Evolutionary conservation across 805 yeast species (phyloP).

Genomic region (Myxozyma mucilagina): DNA sequence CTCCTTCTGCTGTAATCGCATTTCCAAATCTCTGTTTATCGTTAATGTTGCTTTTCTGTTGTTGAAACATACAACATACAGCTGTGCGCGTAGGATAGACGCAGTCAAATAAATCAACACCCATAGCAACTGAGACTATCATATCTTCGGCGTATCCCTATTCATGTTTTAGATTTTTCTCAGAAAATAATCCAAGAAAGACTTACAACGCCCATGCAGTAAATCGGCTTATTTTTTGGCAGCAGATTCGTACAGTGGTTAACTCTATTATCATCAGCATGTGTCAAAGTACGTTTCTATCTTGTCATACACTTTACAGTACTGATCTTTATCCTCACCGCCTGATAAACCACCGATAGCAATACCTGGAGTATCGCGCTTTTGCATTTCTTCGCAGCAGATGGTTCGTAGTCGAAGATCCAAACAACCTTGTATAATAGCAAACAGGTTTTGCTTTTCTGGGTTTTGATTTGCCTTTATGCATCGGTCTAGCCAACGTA

Average conservation of each 20-base stretch:
- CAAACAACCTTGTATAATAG: constrained; percentile 51
- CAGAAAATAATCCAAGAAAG: too few relatives aligned
- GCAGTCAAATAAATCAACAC: constrained; percentile 51
- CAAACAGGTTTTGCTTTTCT: constrained; percentile 46
- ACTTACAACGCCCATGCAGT: constrained; percentile 47
- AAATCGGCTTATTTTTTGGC: constrained; percentile 47
- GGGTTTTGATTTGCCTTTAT: constrained; percentile 48
- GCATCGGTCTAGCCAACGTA: constrained; percentile 50
- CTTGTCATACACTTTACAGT: constrained; percentile 40
- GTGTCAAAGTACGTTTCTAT: too few relatives aligned
- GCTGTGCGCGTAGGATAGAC: constrained; percentile 49
- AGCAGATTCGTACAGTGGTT: constrained; percentile 44
- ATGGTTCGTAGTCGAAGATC: constrained; percentile 42
- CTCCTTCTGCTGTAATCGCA: constrained; percentile 45
- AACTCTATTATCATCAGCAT: constrained; percentile 34
- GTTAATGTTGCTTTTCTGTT: background rate
- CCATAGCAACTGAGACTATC: constrained; percentile 49
- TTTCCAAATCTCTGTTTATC: constrained; percentile 45
- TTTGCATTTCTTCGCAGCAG: constrained; percentile 48
- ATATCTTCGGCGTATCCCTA: constrained; percentile 50
- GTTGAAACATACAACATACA: constrained; percentile 12
- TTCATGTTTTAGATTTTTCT: background rate
- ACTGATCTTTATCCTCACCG: constrained; percentile 47
- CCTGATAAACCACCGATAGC: constrained; percentile 52
- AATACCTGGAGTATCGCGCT: constrained; percentile 49